These are phyloP conservation scores for Scheffersomyces insectosa DNA, from an alignment of 1,139 yeast genomes.

Conservation along the genomic window DNA sequence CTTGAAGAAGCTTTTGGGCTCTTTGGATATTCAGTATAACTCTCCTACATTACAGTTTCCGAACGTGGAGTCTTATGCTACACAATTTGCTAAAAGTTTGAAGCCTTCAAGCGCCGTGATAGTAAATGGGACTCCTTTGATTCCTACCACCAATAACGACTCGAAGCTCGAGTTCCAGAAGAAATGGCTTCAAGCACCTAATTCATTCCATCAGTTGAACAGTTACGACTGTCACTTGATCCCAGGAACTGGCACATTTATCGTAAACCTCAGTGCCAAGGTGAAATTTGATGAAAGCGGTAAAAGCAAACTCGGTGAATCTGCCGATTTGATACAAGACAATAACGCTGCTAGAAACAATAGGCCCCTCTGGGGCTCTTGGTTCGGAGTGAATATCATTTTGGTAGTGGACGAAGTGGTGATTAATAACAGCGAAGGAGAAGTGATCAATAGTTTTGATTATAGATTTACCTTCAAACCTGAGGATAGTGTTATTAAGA, in stretches of 20 bases:
- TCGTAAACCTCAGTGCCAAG: constrained; percentile 60
- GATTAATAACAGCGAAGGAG: constrained; percentile 39
- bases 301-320: constrained; percentile 59
- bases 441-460: constrained; percentile 57
- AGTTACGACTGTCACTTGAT: constrained; percentile 67
- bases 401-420: constrained; percentile 60
- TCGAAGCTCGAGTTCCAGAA: constrained; percentile 62
- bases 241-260: constrained; percentile 64
- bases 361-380: constrained; percentile 59
- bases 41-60: constrained; percentile 27
- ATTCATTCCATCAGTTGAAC: constrained; percentile 61
- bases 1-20: constrained; percentile 36
- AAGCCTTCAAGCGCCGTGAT: constrained; percentile 52
- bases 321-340: constrained; percentile 44
- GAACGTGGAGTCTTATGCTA: constrained; percentile 51
- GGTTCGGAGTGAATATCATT: constrained; percentile 65
- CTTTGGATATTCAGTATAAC: constrained; percentile 38
- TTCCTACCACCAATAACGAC: constrained; percentile 35
- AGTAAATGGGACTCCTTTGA: constrained; percentile 64
- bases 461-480: constrained; percentile 69
- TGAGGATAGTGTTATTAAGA: constrained; percentile 49
- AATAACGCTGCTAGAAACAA: constrained; percentile 12
- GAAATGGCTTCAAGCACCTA: constrained; percentile 62
- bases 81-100: constrained; percentile 50
- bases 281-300: constrained; percentile 78